phyloP scores from a whole-genome alignment of 2,329 filamentous ascomycete species.

The Chalaropsis thielavioides region DNA sequence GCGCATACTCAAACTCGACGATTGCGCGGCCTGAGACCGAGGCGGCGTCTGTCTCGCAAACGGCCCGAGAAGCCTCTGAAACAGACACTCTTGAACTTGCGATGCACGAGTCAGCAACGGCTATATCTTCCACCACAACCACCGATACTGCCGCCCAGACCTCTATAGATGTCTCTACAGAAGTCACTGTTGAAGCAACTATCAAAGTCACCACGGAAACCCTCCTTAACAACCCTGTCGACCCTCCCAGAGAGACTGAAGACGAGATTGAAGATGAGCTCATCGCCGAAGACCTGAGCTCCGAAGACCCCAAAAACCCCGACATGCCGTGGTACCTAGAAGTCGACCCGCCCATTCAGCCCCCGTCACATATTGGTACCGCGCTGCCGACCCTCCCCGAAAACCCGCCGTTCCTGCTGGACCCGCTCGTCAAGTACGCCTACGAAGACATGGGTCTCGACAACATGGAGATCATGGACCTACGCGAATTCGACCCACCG shows the following conservation, averaged over 20 bases:
- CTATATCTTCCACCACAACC: background rate
- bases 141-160: background rate
- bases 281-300: conserved; percentile 17
- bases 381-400: conserved; percentile 44
- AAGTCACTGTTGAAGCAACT: background rate
- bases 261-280: conserved; percentile 14
- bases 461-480: conserved; percentile 63
- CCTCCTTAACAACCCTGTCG: background rate
- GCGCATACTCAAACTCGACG: background rate
- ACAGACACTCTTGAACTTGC: background rate
- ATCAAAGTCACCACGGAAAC: background rate
- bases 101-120: background rate
- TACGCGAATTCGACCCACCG: conserved; percentile 71
- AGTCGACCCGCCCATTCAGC: conserved; percentile 44
- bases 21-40: background rate
- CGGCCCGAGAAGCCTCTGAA: background rate
- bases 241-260: conserved; percentile 4
- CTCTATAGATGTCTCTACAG: background rate
- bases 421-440: conserved; percentile 59
- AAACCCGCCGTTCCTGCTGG: conserved; percentile 55
- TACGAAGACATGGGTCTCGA: conserved; percentile 79
- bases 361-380: conserved; percentile 33
- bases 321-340: conserved; percentile 74
- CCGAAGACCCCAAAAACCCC: conserved; percentile 20
- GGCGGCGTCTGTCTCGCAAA: background rate